These are phyloP conservation scores for Suaeda aralocaspica DNA, from an alignment of 148 eudicot species.

Conservation along the genomic window DNA sequence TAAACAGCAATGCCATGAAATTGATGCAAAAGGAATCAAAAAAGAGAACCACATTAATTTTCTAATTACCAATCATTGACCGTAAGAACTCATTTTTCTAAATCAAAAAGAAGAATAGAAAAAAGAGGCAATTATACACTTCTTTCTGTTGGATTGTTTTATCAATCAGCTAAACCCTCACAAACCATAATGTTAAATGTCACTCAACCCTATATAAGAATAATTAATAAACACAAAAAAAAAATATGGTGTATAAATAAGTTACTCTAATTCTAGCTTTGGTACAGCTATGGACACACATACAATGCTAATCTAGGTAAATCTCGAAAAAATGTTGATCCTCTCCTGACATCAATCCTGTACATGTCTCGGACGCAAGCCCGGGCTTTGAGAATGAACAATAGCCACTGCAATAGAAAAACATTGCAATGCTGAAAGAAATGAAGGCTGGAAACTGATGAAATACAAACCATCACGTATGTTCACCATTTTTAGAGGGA, in stretches of 20 bases:
- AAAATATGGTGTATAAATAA: constrained; percentile 25
- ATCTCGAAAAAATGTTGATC: constrained; percentile 7
- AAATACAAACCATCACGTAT: constrained; percentile 55
- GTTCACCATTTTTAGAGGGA: constrained; percentile 55
- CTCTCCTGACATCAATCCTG: constrained; percentile 29
- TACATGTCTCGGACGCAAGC: constrained; percentile 46
- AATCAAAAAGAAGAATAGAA: background rate
- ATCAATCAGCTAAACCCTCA: constrained; percentile 9
- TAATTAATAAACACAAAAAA: constrained; percentile 17
- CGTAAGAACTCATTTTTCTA: too few relatives aligned
- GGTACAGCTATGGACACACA: constrained; percentile 25
- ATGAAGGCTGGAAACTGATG: constrained; percentile 49
- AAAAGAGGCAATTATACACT: background rate
- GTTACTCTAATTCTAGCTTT: constrained; percentile 19
- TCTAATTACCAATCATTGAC: too few relatives aligned
- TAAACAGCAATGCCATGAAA: too few relatives aligned
- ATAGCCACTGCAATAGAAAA: constrained; percentile 67
- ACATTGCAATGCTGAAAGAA: constrained; percentile 61
- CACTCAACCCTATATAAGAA: background rate
- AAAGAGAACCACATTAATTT: too few relatives aligned
- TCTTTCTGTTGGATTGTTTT: background rate
- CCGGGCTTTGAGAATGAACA: constrained; percentile 49
- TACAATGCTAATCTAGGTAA: constrained; percentile 24
- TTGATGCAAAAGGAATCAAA: background rate
- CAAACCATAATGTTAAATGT: constrained; percentile 13